phyloP scores from a whole-genome alignment of 164 flowering plant species.

The Magnolia officinalis region DNA sequence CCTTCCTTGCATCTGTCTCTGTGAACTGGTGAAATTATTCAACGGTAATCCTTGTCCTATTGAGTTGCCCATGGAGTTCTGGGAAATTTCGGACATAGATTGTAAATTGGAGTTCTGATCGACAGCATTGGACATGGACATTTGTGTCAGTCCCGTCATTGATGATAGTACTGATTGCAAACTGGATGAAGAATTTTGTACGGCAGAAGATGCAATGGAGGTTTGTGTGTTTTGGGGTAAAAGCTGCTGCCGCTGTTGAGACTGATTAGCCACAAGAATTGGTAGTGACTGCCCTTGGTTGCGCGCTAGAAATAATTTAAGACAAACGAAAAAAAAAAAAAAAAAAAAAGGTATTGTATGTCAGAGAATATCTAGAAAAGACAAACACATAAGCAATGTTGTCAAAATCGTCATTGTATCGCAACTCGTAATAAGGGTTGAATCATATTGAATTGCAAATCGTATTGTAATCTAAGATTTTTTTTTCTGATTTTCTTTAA shows the following conservation, averaged over 20 bases:
- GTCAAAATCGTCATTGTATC: neutral
- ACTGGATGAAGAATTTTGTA: slow-evolving; percentile 45
- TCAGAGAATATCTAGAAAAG: neutral
- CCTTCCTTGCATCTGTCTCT: slow-evolving; percentile 71
- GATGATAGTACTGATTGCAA: slow-evolving; percentile 45
- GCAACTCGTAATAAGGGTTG: neutral
- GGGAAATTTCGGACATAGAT: slow-evolving; percentile 49
- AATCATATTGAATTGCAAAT: neutral
- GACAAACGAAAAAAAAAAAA: neutral
- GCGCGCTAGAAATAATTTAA: slow-evolving; percentile 14
- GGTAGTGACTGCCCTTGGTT: slow-evolving; percentile 48
- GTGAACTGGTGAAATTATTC: slow-evolving; percentile 54
- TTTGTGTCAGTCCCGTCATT: slow-evolving; percentile 43
- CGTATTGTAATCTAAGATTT: neutral
- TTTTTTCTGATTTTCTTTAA: neutral
- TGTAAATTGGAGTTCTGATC: slow-evolving; percentile 55
- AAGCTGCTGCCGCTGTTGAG: slow-evolving; percentile 57
- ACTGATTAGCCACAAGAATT: slow-evolving; percentile 49
- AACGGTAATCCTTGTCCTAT: slow-evolving; percentile 51
- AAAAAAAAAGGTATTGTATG: neutral
- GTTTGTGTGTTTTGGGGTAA: slow-evolving; percentile 48
- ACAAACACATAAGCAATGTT: too few species aligned
- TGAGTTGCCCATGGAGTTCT: slow-evolving; percentile 45
- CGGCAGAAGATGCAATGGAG: slow-evolving; percentile 41
- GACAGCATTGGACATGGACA: slow-evolving; percentile 41